phyloP scores from a whole-genome alignment of 176 grass and related monocot species.

The Oryza coarctata region DNA sequence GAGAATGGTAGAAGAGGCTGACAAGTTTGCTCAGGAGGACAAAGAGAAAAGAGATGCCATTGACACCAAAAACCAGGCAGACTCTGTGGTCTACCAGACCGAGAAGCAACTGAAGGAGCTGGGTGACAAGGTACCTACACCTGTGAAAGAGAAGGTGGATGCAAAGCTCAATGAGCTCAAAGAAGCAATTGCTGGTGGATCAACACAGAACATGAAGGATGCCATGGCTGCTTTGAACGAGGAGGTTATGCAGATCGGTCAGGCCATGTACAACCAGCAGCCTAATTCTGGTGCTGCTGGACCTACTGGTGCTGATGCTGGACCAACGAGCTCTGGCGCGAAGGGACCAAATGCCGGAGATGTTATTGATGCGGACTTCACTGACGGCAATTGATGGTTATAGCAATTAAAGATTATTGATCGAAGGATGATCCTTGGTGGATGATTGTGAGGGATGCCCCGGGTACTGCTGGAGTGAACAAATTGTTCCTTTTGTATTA shows the following conservation, averaged over 20 bases:
- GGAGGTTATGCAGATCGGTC: slow-evolving; percentile 96
- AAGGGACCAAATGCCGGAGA: slow-evolving; percentile 68
- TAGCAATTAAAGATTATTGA: slow-evolving; percentile 53
- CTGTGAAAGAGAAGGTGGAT: slow-evolving; percentile 86
- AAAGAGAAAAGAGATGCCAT: slow-evolving; percentile 98
- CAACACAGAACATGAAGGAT: slow-evolving; percentile 79
- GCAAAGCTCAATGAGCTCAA: slow-evolving; percentile 83
- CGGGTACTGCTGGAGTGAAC: slow-evolving; percentile 7
- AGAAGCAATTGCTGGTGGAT: slow-evolving; percentile 73
- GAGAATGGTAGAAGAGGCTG: slow-evolving; percentile 91
- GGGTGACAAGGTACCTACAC: slow-evolving; percentile 78
- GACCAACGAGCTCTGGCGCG: slow-evolving; percentile 26
- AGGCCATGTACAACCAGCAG: slow-evolving; percentile 92
- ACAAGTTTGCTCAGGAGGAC: slow-evolving; percentile 92
- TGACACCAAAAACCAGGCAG: slow-evolving; percentile 94
- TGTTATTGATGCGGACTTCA: slow-evolving; percentile 94
- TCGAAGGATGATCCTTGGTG: neutral
- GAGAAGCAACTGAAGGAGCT: slow-evolving; percentile 98
- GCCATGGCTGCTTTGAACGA: slow-evolving; percentile 90
- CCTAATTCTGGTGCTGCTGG: slow-evolving; percentile 44
- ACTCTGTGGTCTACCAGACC: slow-evolving; percentile 89
- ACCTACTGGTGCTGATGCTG: slow-evolving; percentile 57
- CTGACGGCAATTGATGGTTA: slow-evolving; percentile 72
- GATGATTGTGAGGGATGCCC: slow-evolving; percentile 5
- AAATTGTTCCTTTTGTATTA: slow-evolving; percentile 44